Evolutionary conservation across 2,329 filamentous ascomycete genomes (phyloP).

Genomic region (Fusarium sp.): DNA sequence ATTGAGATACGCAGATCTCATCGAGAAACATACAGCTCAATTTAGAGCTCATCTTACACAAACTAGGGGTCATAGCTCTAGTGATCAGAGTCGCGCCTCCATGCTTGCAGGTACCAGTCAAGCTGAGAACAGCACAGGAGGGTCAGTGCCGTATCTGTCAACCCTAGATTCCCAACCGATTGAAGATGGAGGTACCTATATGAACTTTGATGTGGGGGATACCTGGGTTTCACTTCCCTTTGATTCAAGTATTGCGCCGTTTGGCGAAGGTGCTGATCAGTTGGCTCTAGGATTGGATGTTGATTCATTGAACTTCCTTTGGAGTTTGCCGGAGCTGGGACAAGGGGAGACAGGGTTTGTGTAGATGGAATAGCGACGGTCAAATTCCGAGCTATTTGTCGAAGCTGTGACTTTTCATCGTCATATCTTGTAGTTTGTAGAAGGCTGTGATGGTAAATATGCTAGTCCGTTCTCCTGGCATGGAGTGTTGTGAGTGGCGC

Average conservation of each 20-base stretch:
- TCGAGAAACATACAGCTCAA: slow-evolving; percentile 37
- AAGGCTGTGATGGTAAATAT: not conserved
- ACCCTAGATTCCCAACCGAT: not conserved
- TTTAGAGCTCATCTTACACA: slow-evolving; percentile 26
- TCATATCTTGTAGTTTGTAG: not conserved
- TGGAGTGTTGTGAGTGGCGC: not conserved
- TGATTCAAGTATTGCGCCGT: slow-evolving; percentile 25
- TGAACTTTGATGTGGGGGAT: slow-evolving; percentile 10
- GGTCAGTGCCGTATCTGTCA: not conserved
- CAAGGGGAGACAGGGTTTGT: not conserved
- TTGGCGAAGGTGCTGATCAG: slow-evolving; percentile 19
- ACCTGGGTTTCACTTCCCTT: slow-evolving; percentile 24
- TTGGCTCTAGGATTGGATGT: slow-evolving; percentile 18
- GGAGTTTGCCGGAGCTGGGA: slow-evolving; percentile 25
- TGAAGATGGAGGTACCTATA: not conserved
- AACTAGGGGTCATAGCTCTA: not conserved
- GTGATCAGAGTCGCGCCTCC: not conserved
- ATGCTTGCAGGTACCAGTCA: not conserved
- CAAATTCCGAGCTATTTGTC: not conserved
- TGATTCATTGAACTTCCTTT: slow-evolving; percentile 27
- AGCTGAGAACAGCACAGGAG: not conserved
- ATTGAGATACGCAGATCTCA: slow-evolving; percentile 36
- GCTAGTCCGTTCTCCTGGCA: not conserved
- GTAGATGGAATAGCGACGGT: not conserved
- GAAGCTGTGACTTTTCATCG: not conserved